These are phyloP conservation scores for Cryptococcus neoformans DNA, from an alignment of 1,284 basidiomycete species.

Conservation along the genomic window DNA sequence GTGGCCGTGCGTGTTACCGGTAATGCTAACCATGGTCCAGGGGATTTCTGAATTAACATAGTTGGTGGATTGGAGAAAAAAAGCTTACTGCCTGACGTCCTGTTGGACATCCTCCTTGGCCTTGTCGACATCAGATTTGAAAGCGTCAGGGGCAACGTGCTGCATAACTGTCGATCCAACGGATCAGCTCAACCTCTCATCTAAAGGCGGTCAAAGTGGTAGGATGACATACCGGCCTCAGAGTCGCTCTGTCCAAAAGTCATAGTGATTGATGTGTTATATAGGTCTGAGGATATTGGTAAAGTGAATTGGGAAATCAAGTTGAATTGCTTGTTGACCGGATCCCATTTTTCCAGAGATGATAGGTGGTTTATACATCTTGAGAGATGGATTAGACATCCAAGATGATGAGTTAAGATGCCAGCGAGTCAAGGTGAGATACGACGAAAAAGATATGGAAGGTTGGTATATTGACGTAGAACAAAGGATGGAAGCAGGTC, in stretches of 20 bases:
- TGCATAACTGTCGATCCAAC: slow-evolving; percentile 7
- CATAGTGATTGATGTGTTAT: not conserved
- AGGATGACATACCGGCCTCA: slow-evolving; percentile 11
- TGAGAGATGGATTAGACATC: no score
- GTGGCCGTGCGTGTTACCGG: slow-evolving; percentile 9
- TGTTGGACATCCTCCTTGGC: slow-evolving; percentile 12
- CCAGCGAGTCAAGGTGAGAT: no score
- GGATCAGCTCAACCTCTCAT: not conserved
- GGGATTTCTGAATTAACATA: not conserved
- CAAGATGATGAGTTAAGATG: no score
- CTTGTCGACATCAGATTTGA: slow-evolving; percentile 18
- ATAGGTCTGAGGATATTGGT: not conserved
- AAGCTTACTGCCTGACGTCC: slow-evolving; percentile 14
- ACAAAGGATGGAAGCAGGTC: no score
- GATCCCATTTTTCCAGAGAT: no score
- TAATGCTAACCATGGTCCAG: not conserved
- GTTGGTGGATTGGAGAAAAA: not conserved
- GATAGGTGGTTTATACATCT: no score
- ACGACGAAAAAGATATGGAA: no score
- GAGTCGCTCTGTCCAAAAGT: slow-evolving; percentile 14
- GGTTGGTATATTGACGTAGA: no score
- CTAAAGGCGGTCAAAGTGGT: no score
- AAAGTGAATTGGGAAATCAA: no score
- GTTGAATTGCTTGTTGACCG: no score
- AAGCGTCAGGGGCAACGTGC: slow-evolving; percentile 14